A percentile compares a stretch with the other conserved stretches of the same genome.
Conservation (phyloP, 306 rosid genomes). For the Castanea crenata region DNA sequence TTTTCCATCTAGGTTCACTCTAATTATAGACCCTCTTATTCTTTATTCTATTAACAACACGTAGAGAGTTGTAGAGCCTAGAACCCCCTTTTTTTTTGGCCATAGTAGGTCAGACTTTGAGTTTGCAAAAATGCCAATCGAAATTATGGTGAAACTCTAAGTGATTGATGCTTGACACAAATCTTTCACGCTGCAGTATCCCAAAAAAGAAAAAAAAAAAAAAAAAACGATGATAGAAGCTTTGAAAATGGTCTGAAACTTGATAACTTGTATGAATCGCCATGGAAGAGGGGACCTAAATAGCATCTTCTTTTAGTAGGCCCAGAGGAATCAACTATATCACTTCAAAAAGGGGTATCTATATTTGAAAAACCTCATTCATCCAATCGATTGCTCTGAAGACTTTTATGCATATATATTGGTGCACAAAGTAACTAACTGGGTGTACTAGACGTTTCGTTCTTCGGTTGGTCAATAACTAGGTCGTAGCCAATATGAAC, state of each 20-base stretch:
- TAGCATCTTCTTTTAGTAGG: constrained; percentile 40
- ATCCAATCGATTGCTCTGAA: constrained; percentile 26
- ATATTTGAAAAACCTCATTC: background rate
- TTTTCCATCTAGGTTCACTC: no score
- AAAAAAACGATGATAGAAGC: constrained; percentile 16
- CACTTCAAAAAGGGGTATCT: constrained; percentile 29
- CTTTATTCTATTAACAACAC: background rate
- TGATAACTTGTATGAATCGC: background rate
- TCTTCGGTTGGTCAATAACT: constrained; percentile 21
- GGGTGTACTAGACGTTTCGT: constrained; percentile 16
- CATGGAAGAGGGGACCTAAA: constrained; percentile 20
- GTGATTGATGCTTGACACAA: background rate
- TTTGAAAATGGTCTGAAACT: constrained; percentile 16
- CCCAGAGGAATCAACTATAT: constrained; percentile 42
- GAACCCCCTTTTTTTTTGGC: no score
- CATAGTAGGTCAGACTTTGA: background rate
- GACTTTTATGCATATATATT: constrained; percentile 10
- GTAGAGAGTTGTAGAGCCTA: background rate
- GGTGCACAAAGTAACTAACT: constrained; percentile 30
- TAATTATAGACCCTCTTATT: background rate
- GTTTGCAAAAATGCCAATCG: background rate
- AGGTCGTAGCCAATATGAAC: constrained; percentile 9
- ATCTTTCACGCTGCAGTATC: background rate
- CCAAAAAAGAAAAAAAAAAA: no score
- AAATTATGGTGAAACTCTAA: no score